Percentiles rank a stretch among this genome's conserved stretches.
These are phyloP conservation scores for Nicotiana sylvestris DNA, from an alignment of 257 asterid species.

Conservation along the genomic window DNA sequence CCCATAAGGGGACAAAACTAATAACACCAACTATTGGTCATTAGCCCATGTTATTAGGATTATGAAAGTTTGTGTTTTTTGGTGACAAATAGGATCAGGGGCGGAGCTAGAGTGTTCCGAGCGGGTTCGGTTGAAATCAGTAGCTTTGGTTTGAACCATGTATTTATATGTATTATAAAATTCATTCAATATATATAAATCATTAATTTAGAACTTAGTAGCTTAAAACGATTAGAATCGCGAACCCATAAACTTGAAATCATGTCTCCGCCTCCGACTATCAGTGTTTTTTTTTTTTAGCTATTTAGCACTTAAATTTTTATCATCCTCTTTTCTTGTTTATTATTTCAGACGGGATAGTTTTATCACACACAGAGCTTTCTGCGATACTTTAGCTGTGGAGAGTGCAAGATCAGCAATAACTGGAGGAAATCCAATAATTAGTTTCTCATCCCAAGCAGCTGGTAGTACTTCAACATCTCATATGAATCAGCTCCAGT, in stretches of 20 bases:
- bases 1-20: neutral
- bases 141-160: too few relatives aligned
- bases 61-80: neutral
- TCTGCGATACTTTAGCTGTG: conserved; percentile 82
- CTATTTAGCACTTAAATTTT: neutral
- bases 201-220: too few relatives aligned
- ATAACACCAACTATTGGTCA: neutral
- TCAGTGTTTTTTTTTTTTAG: neutral
- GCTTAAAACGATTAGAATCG: too few relatives aligned
- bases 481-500: conserved; percentile 18
- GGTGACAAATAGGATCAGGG: neutral
- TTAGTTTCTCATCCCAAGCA: conserved; percentile 25
- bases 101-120: too few relatives aligned
- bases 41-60: neutral
- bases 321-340: neutral
- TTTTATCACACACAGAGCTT: conserved; percentile 89
- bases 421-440: conserved; percentile 27
- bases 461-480: too few relatives aligned
- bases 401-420: conserved; percentile 51
- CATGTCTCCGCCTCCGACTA: too few relatives aligned
- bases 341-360: conserved; percentile 71
- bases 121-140: too few relatives aligned
- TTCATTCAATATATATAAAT: too few relatives aligned
- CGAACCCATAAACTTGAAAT: too few relatives aligned
- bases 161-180: too few relatives aligned